A percentile compares a stretch with the other conserved stretches of the same genome.
Conservation (phyloP, 345 rosid species). For the Boechera stricta region DNA sequence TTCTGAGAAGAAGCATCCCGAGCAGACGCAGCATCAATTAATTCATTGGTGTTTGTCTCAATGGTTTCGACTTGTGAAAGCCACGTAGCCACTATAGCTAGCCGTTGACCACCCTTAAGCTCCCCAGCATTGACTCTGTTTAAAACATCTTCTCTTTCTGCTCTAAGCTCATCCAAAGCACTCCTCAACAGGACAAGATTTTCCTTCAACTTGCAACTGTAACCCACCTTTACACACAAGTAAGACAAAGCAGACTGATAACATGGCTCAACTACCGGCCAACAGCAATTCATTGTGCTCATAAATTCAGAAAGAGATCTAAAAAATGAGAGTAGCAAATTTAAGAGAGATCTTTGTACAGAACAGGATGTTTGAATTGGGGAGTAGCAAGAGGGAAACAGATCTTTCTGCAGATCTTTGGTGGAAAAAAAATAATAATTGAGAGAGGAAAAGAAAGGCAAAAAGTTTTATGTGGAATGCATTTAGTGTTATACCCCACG, state of each 20-base stretch:
- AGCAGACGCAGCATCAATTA: background rate
- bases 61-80: background rate
- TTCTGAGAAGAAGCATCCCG: background rate
- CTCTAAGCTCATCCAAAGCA: background rate
- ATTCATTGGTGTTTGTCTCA: background rate
- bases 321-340: too few species aligned
- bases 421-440: too few species aligned
- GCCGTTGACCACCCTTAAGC: background rate
- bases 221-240: background rate
- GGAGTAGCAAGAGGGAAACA: too few species aligned
- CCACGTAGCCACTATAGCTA: background rate
- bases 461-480: too few species aligned
- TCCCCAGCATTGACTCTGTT: background rate
- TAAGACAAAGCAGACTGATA: background rate
- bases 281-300: background rate
- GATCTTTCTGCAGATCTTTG: too few species aligned
- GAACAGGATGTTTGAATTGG: too few species aligned
- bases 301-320: too few species aligned
- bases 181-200: background rate
- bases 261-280: conserved; percentile 2
- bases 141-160: background rate
- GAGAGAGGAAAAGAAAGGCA: too few species aligned
- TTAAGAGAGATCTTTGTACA: too few species aligned
- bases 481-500: too few species aligned
- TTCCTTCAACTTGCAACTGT: background rate